Base-by-base conservation (phyloP, 2,329 filamentous ascomycete species). In the Fragosphaeria purpurea region DNA sequence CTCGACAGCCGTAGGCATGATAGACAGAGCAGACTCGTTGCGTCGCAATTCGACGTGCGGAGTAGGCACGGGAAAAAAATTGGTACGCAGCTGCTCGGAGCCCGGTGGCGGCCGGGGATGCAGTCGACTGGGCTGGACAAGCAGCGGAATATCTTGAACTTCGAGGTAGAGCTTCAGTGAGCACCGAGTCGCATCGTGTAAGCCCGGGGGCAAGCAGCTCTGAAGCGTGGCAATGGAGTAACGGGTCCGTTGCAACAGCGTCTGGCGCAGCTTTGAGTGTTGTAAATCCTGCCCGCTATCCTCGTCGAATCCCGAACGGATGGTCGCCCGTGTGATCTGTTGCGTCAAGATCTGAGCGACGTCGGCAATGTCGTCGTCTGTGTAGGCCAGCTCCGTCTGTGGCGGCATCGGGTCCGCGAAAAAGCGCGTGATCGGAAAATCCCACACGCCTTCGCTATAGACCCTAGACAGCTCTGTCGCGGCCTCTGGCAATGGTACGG, bases 11-110 rank as follows among this genome's bases (percentile, higher is more conserved):
- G 86, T 79, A 2, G 88, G 85, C 30, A 91, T 70, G 40, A 94
- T 72, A 9, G 88, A 87, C 50, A 89, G 76, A 45, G 77, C 78
- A 2, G 75, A 74, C 40, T 88, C 84, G 22, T 81, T 78, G 48
- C 87, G 76, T 46, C 83, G 82, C 9, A 94, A 71, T 56, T 87
- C 82, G 39, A 93, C 69, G 59, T 86, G 83, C 1, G 87, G 86
- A 0, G 81, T 71, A 1, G 78, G 76, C 2, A 93, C 77, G 41
- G 74, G 70, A 56, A 85, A 85, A 3, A 83, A 66, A 54, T 73
- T 76, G 0, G 73, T 67, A 50, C 72, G 74, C 43, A 71, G 62
- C 44, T 73, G 69, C 47, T 80, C 76, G 1, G 67, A 59, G 12
- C 70, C 71, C 1, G 69, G 66, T 1, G 70, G 57, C 3, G 69